These are phyloP conservation scores for Cucurbitaria berberidis DNA, from an alignment of 2,329 filamentous ascomycete genomes.

Conservation along the genomic window DNA sequence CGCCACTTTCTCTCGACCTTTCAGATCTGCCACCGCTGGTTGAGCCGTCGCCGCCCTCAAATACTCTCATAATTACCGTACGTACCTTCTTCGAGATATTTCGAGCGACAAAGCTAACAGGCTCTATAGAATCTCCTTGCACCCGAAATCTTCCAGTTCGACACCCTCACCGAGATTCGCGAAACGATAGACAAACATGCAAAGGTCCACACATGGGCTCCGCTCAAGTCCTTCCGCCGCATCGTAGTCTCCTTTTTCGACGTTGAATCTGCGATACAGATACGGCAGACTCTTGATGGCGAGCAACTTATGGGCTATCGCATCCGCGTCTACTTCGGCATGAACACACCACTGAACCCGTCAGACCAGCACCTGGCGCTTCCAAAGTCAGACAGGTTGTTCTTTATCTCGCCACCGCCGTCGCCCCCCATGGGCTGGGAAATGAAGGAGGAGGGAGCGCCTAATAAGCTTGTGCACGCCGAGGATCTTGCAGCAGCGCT, in stretches of 20 bases:
- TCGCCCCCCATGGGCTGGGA: conserved; percentile 70
- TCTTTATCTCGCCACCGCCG: conserved; percentile 71
- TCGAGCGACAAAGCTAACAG: conserved; percentile 19
- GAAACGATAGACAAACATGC: conserved; percentile 73
- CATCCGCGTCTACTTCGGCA: conserved; percentile 49
- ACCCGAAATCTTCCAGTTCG: conserved; percentile 73
- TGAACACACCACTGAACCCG: conserved; percentile 48
- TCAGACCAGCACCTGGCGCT: conserved; percentile 48
- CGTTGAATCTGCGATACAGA: conserved; percentile 70
- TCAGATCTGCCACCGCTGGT: conserved; percentile 72
- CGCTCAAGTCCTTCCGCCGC: conserved; percentile 81
- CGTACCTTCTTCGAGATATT: conserved; percentile 14
- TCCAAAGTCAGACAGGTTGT: conserved; percentile 66
- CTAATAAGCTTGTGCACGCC: conserved; percentile 70
- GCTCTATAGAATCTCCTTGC: conserved; percentile 68
- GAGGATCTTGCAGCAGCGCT: conserved; percentile 65
- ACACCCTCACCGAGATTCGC: conserved; percentile 76
- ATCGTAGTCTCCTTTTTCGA: conserved; percentile 81
- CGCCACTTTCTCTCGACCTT: conserved; percentile 73
- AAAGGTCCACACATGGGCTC: conserved; percentile 77
- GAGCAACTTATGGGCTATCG: conserved; percentile 72
- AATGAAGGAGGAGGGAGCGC: conserved; percentile 66
- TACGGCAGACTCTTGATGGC: conserved; percentile 76
- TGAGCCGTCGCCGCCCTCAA: conserved; percentile 76
- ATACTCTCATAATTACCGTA: conserved; percentile 80